Conservation (phyloP, 768 basidiomycete genomes). For the Rhizopogon sp. region DNA sequence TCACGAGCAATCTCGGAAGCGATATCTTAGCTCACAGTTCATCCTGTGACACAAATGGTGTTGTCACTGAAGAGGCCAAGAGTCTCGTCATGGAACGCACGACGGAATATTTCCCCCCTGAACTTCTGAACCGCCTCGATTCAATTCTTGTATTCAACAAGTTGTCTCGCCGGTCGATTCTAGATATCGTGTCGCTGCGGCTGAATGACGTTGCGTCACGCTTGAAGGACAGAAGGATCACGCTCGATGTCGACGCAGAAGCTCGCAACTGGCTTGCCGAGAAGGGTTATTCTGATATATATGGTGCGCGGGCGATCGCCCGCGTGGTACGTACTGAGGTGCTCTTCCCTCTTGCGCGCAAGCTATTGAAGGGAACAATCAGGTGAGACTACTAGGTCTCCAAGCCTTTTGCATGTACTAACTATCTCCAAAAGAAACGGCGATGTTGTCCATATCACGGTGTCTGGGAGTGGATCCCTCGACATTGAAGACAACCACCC, state of each 20-base stretch:
- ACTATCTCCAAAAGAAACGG: conserved; percentile 40
- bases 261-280: conserved; percentile 67
- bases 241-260: conserved; percentile 58
- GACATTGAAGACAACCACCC: conserved; percentile 61
- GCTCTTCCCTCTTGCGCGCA: conserved; percentile 77
- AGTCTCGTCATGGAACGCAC: conserved; percentile 70
- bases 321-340: conserved; percentile 82
- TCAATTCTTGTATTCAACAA: conserved; percentile 90
- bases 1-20: conserved; percentile 85
- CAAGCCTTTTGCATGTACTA: not conserved
- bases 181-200: conserved; percentile 75
- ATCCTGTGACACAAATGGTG: conserved; percentile 58
- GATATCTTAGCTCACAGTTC: conserved; percentile 69
- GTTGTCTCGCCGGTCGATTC: conserved; percentile 65
- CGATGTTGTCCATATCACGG: conserved; percentile 56
- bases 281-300: conserved; percentile 78
- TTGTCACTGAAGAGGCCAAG: conserved; percentile 57
- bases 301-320: conserved; percentile 86
- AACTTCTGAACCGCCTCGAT: conserved; percentile 86
- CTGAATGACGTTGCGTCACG: conserved; percentile 69
- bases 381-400: conserved; percentile 34
- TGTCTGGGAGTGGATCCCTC: conserved; percentile 35
- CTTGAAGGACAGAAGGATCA: conserved; percentile 60
- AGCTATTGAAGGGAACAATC: conserved; percentile 74
- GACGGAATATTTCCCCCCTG: conserved; percentile 81